Evolutionary conservation across 2,329 filamentous ascomycete species (phyloP).

Genomic region (Aspergillus ruber): DNA sequence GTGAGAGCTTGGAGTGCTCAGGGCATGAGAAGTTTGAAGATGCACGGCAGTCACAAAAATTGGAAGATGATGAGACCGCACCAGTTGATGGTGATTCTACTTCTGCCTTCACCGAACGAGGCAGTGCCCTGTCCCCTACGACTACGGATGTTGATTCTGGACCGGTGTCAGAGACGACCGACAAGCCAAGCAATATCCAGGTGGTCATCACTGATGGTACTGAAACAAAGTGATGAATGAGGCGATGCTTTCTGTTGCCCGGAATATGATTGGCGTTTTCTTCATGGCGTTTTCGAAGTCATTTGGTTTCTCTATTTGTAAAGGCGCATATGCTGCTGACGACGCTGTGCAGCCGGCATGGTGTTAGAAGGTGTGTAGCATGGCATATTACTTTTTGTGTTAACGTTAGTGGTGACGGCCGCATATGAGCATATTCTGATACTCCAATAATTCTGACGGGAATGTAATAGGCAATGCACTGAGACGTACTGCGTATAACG

Average conservation of each 20-base stretch:
- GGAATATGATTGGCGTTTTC: no score
- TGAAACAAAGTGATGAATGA: neutral
- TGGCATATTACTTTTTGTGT: no score
- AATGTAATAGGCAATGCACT: no score
- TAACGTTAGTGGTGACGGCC: no score
- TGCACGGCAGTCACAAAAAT: conserved; percentile 3
- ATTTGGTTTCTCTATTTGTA: neutral
- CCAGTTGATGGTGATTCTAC: neutral
- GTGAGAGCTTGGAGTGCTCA: conserved; percentile 18
- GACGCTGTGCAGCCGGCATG: no score
- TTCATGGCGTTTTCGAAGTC: neutral
- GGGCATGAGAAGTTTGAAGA: conserved; percentile 16
- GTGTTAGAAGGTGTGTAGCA: no score
- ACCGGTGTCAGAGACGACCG: neutral
- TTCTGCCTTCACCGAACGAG: neutral
- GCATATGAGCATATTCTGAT: no score
- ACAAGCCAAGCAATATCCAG: neutral
- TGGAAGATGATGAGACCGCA: neutral
- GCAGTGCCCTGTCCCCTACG: neutral
- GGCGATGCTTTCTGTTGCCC: no score
- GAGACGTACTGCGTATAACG: no score
- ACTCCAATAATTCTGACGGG: no score
- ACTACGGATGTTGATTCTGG: neutral
- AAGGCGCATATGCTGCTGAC: neutral
- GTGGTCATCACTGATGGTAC: neutral